A percentile compares a stretch with the other conserved stretches of the same genome.
Conservation (phyloP, 148 eudicot species). For the Salicornia ramosissima region DNA sequence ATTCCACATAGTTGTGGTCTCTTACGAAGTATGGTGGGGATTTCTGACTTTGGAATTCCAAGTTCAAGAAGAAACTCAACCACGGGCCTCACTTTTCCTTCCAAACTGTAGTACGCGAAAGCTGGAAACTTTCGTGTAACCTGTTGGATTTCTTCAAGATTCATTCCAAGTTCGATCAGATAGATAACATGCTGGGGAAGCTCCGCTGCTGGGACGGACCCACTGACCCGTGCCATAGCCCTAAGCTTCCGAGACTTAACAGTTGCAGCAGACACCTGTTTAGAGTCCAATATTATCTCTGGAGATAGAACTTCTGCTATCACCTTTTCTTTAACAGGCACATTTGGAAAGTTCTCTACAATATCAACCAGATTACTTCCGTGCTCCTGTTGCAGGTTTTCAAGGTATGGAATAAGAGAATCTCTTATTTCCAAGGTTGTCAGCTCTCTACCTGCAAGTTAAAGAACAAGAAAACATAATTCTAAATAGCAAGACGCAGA, state of each 20-base stretch:
- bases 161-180: slow-evolving; percentile 77
- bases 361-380: slow-evolving; percentile 47
- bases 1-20: slow-evolving; percentile 86
- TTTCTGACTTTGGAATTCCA: slow-evolving; percentile 66
- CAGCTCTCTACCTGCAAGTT: slow-evolving; percentile 65
- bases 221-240: slow-evolving; percentile 59
- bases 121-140: slow-evolving; percentile 69
- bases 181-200: slow-evolving; percentile 63
- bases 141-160: slow-evolving; percentile 52
- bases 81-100: slow-evolving; percentile 71
- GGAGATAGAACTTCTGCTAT: slow-evolving; percentile 32
- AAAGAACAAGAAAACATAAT: slow-evolving; percentile 14
- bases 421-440: slow-evolving; percentile 87
- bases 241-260: slow-evolving; percentile 31
- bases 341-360: slow-evolving; percentile 60
- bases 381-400: slow-evolving; percentile 54
- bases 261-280: slow-evolving; percentile 32
- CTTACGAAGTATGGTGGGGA: slow-evolving; percentile 57
- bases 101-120: slow-evolving; percentile 81
- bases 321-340: slow-evolving; percentile 40
- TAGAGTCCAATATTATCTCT: slow-evolving; percentile 27
- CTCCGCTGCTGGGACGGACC: slow-evolving; percentile 40
- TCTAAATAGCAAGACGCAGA: not conserved
- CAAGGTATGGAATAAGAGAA: slow-evolving; percentile 69
- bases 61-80: slow-evolving; percentile 80